A percentile compares a stretch with the other conserved stretches of the same genome.
Conservation (phyloP, 1,284 basidiomycete species). For the Cystobasidium slooffiae region DNA sequence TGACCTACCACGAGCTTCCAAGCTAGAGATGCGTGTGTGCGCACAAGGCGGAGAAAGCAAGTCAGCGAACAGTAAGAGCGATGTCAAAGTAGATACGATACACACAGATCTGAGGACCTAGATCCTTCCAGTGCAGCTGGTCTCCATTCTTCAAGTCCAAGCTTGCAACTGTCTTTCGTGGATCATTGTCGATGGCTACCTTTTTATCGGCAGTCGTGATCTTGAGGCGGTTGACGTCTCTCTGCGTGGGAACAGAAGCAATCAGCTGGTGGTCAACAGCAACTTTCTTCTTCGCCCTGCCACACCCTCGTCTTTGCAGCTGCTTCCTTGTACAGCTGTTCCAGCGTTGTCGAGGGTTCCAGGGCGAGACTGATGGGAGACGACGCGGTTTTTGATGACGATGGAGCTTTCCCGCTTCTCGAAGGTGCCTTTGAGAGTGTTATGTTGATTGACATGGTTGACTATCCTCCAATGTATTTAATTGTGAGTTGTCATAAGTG, state of each 20-base stretch:
- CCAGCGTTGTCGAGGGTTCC: constrained; percentile 5
- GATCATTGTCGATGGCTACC: constrained; percentile 68
- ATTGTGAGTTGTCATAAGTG: background rate
- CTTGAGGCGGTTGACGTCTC: constrained; percentile 65
- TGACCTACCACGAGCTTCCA: constrained; percentile 71
- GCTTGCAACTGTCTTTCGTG: constrained; percentile 61
- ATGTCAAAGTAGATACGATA: background rate
- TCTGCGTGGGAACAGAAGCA: background rate
- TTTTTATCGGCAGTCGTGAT: constrained; percentile 68
- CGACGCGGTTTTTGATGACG: constrained; percentile 13
- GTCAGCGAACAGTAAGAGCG: background rate
- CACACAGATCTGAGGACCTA: constrained; percentile 77
- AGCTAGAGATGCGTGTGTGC: constrained; percentile 43
- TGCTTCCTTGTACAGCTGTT: constrained; percentile 30
- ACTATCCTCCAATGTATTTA: background rate
- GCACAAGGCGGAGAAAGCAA: background rate
- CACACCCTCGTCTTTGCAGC: constrained; percentile 26
- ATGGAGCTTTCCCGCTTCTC: background rate
- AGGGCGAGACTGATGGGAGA: constrained; percentile 17
- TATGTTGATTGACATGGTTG: constrained; percentile 15
- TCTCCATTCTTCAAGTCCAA: constrained; percentile 65
- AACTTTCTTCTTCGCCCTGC: background rate
- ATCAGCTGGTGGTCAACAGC: background rate
- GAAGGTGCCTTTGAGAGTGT: constrained; percentile 10
- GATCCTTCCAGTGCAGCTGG: constrained; percentile 77